phyloP scores from a whole-genome alignment of 352 stramenopile genomes.

The Phytopythium ostracodes region DNA sequence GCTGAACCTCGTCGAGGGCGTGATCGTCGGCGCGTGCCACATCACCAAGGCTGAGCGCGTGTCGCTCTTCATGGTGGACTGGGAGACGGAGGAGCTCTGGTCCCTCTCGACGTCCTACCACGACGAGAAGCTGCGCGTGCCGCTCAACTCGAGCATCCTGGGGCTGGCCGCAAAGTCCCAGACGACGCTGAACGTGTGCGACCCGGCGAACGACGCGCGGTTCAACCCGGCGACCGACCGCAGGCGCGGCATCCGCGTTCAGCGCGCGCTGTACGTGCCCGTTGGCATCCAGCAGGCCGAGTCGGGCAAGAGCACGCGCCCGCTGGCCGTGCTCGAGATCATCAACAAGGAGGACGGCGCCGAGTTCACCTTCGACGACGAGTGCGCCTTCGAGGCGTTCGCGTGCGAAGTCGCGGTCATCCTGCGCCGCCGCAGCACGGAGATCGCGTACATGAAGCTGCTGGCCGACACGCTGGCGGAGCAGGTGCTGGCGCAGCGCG shows the following conservation, averaged over 20 bases:
- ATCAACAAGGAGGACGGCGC: constrained; percentile 78
- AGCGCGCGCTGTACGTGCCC: constrained; percentile 79
- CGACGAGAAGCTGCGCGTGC: constrained; percentile 61
- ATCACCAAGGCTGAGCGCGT: constrained; percentile 79
- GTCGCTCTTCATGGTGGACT: constrained; percentile 82
- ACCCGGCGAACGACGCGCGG: constrained; percentile 50
- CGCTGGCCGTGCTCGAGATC: constrained; percentile 86
- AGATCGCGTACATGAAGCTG: constrained; percentile 89
- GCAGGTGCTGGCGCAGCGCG: constrained; percentile 64
- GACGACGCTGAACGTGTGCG: constrained; percentile 66
- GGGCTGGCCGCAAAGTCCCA: constrained; percentile 54
- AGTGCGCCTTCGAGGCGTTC: constrained; percentile 84
- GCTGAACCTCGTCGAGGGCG: constrained; percentile 78
- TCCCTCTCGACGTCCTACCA: constrained; percentile 74
- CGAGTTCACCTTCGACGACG: constrained; percentile 81
- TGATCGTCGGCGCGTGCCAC: constrained; percentile 75
- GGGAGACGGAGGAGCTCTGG: constrained; percentile 80
- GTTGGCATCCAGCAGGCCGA: constrained; percentile 64
- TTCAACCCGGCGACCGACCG: constrained; percentile 59
- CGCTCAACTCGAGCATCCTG: constrained; percentile 53
- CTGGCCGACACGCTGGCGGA: constrained; percentile 74
- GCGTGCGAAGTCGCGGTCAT: constrained; percentile 85
- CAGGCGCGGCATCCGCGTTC: constrained; percentile 52
- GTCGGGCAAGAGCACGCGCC: constrained; percentile 33
- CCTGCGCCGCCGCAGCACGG: constrained; percentile 70